Evolutionary conservation across 371 early-diverging fungal genomes (phyloP), one percentile per base, ranked within the genome.

Genomic region (Actinomucor elegans): DNA sequence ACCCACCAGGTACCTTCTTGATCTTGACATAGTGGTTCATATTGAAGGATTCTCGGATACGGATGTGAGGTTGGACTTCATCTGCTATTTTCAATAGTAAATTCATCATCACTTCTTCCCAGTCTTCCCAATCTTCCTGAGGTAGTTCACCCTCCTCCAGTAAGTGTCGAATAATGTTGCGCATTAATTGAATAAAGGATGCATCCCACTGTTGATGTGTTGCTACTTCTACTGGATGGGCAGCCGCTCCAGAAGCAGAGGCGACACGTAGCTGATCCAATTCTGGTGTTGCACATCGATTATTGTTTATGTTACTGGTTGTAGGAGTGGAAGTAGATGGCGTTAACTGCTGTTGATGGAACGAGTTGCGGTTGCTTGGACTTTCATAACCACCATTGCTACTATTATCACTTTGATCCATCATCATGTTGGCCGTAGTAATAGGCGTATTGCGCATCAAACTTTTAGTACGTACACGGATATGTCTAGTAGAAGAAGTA

Each of bases 21-120:
- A 97, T 86, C 61, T 94, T 94, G 49, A 97, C 88, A 52, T 89
- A 93, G 23, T 89, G 86, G n/a, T 91, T 81, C 46, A 94, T 81
- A 55, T 96, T 94, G 57, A 93, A 92, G 37, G 77, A 77, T 54
- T 94, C 93, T 24, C 90, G 88, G n/a, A 70, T 73, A 1, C 76
- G 63, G 17, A 90, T 79, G 57, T 88, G 80, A 1, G 89, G 86
- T 20, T 81, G 77, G 6, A 93, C 80, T 47, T 79, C 78, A 23
- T 81, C 80, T 10, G 86, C 80, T 0, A 88, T 83, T 40, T 78
- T 80, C 26, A 88, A 60, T 15, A 90, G 64, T 32, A 94, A 54
- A 14, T 76, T 69, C 62, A 87, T 77, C 36, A 94, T 69, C 1
- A 92, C 83, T 0, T 77, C 75, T 26, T 89, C 90, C 94, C 95